These are phyloP conservation scores for Austroboletus novae-zelandiae DNA, from an alignment of 1,284 basidiomycete species.

Conservation along the genomic window DNA sequence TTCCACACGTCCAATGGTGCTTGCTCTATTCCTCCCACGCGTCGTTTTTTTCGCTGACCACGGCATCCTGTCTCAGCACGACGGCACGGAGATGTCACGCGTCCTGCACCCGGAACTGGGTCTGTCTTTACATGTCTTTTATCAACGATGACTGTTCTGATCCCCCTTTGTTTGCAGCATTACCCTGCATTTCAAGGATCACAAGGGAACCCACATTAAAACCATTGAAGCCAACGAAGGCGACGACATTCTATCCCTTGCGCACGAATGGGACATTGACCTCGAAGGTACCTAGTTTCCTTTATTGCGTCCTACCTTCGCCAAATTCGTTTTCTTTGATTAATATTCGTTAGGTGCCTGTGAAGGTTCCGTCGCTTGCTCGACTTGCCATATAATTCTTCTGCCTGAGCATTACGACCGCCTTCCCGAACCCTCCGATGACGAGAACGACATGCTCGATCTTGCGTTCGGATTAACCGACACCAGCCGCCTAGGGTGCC, in stretches of 20 bases:
- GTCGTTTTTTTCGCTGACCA: not conserved
- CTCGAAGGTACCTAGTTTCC: constrained; percentile 73
- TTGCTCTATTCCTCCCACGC: not conserved
- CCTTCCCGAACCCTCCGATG: constrained; percentile 90
- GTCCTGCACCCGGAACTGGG: constrained; percentile 63
- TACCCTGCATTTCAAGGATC: constrained; percentile 86
- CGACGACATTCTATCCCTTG: constrained; percentile 88
- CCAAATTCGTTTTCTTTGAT: not conserved
- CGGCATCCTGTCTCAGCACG: constrained; percentile 15
- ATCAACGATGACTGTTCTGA: not conserved
- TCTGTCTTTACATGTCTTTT: constrained; percentile 35
- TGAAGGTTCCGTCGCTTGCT: constrained; percentile 96
- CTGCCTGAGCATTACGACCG: constrained; percentile 80
- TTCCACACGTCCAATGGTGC: constrained; percentile 21
- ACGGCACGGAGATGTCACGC: constrained; percentile 43
- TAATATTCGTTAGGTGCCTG: constrained; percentile 66
- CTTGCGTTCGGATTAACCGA: constrained; percentile 97
- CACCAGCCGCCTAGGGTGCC: constrained; percentile 81
- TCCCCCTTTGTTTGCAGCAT: constrained; percentile 51
- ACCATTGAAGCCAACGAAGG: constrained; percentile 93
- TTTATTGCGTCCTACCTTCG: not conserved
- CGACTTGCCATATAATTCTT: constrained; percentile 95
- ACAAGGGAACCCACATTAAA: constrained; percentile 80
- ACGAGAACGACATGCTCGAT: constrained; percentile 98
- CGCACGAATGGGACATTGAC: constrained; percentile 96